These are phyloP conservation scores for Sugiyamaella japonica DNA, from an alignment of 1,139 yeast species.

Conservation along the genomic window DNA sequence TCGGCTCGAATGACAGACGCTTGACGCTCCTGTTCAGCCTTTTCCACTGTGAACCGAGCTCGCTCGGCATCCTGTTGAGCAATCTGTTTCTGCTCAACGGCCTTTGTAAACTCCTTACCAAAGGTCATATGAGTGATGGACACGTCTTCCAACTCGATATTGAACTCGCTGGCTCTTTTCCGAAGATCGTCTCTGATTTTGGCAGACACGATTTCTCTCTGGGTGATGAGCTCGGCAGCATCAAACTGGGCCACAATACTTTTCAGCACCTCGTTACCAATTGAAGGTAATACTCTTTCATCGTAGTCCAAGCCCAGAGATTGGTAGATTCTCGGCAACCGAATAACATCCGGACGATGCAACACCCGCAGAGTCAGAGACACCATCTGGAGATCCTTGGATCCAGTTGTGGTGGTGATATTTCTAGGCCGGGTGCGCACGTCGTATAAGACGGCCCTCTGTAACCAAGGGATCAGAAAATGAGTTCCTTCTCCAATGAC, in stretches of 20 bases:
- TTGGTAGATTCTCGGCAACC: constrained; percentile 86
- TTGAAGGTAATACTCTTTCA: constrained; percentile 94
- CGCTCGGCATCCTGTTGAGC: constrained; percentile 99
- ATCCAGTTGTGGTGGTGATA: constrained; percentile 93
- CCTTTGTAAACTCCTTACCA: constrained; percentile 95
- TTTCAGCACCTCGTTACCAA: constrained; percentile 94
- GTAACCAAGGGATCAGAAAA: constrained; percentile 94
- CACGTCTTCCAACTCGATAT: constrained; percentile 92
- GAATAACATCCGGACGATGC: constrained; percentile 87
- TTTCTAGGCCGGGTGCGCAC: constrained; percentile 92
- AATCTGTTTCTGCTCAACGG: constrained; percentile 98
- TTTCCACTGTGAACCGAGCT: constrained; percentile 89
- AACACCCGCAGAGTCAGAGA: constrained; percentile 88
- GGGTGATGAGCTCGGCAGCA: constrained; percentile 96
- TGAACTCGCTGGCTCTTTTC: constrained; percentile 82
- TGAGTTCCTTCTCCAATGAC: constrained; percentile 98
- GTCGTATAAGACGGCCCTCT: constrained; percentile 83
- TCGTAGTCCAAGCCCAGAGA: constrained; percentile 90
- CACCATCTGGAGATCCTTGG: constrained; percentile 95
- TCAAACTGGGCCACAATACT: constrained; percentile 97
- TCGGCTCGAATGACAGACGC: constrained; percentile 96
- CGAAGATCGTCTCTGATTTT: constrained; percentile 86
- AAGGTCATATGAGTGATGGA: constrained; percentile 98
- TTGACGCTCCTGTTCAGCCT: constrained; percentile 96
- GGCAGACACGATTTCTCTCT: constrained; percentile 91